Percentiles rank a stretch among this genome's conserved stretches.
These are phyloP conservation scores for Podospora anserina DNA, from an alignment of 495 filamentous ascomycete genomes.

Conservation along the genomic window DNA sequence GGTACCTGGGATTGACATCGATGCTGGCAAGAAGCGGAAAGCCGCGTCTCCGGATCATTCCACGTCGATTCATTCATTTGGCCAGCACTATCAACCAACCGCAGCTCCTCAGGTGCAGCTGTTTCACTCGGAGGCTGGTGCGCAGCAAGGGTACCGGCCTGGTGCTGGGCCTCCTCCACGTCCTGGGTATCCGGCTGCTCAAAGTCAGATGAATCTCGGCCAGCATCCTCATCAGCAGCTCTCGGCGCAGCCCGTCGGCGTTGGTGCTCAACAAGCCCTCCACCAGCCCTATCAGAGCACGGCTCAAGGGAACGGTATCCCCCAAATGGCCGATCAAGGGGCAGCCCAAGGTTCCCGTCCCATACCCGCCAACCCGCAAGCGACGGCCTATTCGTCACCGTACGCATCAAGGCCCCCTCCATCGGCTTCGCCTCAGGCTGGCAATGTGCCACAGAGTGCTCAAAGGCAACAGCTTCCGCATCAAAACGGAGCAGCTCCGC, in stretches of 20 bases:
- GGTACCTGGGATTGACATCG: constrained; percentile 49
- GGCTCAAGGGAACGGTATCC: constrained; percentile 32
- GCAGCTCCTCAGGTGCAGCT: constrained; percentile 30
- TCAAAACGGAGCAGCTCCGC: constrained; percentile 8
- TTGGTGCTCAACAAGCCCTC: constrained; percentile 23
- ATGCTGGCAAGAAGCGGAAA: constrained; percentile 52
- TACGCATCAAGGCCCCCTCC: constrained; percentile 40
- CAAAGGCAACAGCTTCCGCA: constrained; percentile 20
- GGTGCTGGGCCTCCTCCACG: constrained; percentile 29
- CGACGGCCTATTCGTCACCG: constrained; percentile 44
- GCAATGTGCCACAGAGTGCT: constrained; percentile 19
- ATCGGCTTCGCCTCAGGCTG: constrained; percentile 18
- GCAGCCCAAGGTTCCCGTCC: constrained; percentile 29
- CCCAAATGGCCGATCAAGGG: constrained; percentile 36
- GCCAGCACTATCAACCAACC: constrained; percentile 25
- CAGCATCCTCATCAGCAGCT: constrained; percentile 25
- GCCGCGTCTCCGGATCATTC: constrained; percentile 45
- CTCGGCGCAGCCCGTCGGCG: constrained; percentile 20
- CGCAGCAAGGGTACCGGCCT: constrained; percentile 28
- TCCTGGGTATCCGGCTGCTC: constrained; percentile 17
- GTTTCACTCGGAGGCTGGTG: constrained; percentile 27
- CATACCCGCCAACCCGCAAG: constrained; percentile 30
- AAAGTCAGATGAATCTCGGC: constrained; percentile 32
- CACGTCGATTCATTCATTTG: constrained; percentile 25
- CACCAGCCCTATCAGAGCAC: constrained; percentile 34